These are phyloP conservation scores for Epichloe festucae DNA, from an alignment of 2,329 filamentous ascomycete species.

Conservation along the genomic window DNA sequence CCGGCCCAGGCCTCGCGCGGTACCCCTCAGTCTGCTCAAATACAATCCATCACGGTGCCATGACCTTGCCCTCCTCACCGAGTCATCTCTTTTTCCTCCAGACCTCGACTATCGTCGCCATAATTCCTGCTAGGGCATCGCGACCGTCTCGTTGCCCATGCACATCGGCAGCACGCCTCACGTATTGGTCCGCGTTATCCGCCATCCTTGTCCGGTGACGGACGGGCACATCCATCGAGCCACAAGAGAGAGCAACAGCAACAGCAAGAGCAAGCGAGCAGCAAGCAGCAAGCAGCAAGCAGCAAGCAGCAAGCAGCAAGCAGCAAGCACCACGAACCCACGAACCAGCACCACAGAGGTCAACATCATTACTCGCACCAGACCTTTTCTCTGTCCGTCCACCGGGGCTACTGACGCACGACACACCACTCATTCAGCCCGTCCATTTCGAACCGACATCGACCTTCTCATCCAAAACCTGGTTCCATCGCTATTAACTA, in stretches of 20 bases:
- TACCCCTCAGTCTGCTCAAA: conserved; percentile 30
- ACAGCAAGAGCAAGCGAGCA: not conserved
- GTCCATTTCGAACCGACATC: not conserved
- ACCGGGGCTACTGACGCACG: not conserved
- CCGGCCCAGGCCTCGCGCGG: conserved; percentile 3
- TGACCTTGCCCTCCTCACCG: conserved; percentile 26
- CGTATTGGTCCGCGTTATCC: conserved; percentile 11
- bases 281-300: too few relatives aligned
- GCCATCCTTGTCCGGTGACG: conserved; percentile 10
- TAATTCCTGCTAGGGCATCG: conserved; percentile 1
- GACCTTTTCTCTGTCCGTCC: not conserved
- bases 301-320: too few relatives aligned
- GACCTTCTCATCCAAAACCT: conserved; percentile 1
- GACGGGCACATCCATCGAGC: conserved; percentile 1
- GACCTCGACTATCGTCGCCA: conserved; percentile 22
- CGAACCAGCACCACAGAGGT: not conserved
- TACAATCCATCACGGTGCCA: conserved; percentile 27
- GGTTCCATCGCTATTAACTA: conserved; percentile 6
- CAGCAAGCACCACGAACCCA: not conserved
- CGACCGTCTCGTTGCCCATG: conserved; percentile 8
- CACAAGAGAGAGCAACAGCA: not conserved
- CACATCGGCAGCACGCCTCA: conserved; percentile 12
- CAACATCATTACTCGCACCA: not conserved
- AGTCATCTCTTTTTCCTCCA: conserved; percentile 25
- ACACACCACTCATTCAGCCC: conserved; percentile 1